A percentile compares a stretch with the other conserved stretches of the same genome.
phyloP scores from a whole-genome alignment of 768 basidiomycete genomes.

The Lactarius quietus region DNA sequence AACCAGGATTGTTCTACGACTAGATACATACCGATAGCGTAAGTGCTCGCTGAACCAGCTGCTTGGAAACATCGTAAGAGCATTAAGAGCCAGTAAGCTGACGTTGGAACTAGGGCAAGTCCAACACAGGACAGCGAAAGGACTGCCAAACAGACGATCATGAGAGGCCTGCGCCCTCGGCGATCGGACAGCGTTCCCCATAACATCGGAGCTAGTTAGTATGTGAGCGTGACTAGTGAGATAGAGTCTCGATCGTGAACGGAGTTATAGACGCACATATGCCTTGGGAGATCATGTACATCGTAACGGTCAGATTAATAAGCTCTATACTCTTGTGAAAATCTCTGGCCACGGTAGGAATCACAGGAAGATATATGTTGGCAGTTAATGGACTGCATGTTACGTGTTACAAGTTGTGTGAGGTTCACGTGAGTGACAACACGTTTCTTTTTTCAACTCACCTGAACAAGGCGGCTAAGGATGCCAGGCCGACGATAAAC shows the following conservation, averaged over 20 bases:
- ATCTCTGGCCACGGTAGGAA: constrained; percentile 58
- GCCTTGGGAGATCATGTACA: constrained; percentile 70
- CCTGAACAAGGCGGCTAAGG: constrained; percentile 65
- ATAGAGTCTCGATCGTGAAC: neutral
- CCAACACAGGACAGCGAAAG: constrained; percentile 64
- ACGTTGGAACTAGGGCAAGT: constrained; percentile 50
- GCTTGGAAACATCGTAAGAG: constrained; percentile 79
- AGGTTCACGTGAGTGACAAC: neutral
- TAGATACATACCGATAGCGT: constrained; percentile 55
- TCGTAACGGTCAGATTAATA: constrained; percentile 77
- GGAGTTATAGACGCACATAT: constrained; percentile 41
- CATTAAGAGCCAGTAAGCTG: constrained; percentile 75
- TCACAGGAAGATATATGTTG: constrained; percentile 77
- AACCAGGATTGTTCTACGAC: neutral
- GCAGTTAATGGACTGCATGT: constrained; percentile 62
- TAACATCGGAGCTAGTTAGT: constrained; percentile 40
- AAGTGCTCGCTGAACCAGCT: constrained; percentile 72
- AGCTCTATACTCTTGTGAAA: constrained; percentile 66
- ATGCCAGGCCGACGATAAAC: constrained; percentile 58
- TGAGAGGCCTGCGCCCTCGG: constrained; percentile 60
- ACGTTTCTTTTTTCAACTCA: constrained; percentile 21
- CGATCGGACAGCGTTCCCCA: constrained; percentile 72
- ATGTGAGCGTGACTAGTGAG: neutral
- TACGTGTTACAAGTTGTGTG: neutral
- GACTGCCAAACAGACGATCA: constrained; percentile 58